These are phyloP conservation scores for Collybiopsis confluens DNA, from an alignment of 768 basidiomycete genomes.

Conservation along the genomic window DNA sequence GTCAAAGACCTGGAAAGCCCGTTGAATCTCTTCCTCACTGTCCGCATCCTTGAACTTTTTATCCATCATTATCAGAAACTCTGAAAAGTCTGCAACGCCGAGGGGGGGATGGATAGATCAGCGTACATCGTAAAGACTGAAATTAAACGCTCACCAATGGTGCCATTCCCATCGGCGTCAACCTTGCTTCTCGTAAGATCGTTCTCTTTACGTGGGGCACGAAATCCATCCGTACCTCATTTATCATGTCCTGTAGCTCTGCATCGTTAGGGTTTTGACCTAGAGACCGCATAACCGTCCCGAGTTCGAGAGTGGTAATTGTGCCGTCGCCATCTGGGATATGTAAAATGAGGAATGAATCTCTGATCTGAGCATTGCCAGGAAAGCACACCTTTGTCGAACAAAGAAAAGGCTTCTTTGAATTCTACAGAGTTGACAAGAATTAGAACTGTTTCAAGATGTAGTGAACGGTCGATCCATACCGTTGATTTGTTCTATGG, in stretches of 20 bases:
- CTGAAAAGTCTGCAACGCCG: conserved; percentile 26
- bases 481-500: conserved; percentile 9
- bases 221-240: conserved; percentile 22
- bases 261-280: conserved; percentile 46
- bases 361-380: neutral
- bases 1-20: conserved; percentile 40
- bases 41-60: conserved; percentile 35
- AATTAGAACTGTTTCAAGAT: neutral
- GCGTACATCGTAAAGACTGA: neutral
- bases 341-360: neutral
- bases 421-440: conserved; percentile 12
- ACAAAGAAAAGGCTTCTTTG: conserved; percentile 20
- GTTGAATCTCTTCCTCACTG: conserved; percentile 38
- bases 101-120: too few relatives aligned
- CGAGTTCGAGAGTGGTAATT: conserved; percentile 45
- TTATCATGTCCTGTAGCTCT: conserved; percentile 47
- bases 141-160: conserved; percentile 25
- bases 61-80: conserved; percentile 45
- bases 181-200: too few relatives aligned
- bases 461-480: neutral
- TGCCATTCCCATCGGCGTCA: conserved; percentile 39
- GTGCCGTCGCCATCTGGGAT: conserved; percentile 44
- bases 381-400: conserved; percentile 22
- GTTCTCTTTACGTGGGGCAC: conserved; percentile 15
- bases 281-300: conserved; percentile 45